Evolutionary conservation across 2,329 filamentous ascomycete genomes (phyloP), one percentile per base, ranked within the genome.

Genomic region (Monosporascus sp.): DNA sequence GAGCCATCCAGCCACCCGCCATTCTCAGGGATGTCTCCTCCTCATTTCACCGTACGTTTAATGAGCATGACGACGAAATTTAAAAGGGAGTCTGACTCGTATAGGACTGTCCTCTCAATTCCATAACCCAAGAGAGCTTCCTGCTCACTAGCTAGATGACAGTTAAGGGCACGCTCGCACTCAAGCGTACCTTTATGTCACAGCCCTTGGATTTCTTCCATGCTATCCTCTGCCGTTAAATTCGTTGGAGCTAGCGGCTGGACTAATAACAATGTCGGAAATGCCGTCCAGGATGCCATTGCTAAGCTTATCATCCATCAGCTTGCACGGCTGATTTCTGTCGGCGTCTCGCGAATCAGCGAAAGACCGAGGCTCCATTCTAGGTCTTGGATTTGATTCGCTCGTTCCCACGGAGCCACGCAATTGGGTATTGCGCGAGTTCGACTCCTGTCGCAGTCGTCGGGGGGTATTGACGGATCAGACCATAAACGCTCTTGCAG

Each of bases 241-340:
- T 53, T 57, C 27, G 46, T 52, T 14, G 60, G 60, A 5, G 43
- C 55, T 5, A 47, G 51, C 8, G 55, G 52, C 16, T 54, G 58
- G 31, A 55, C 52, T 14, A 59, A 56, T 24, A 59, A 62, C 41
- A 56, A 56, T 19, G 59, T 55, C 2, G 58, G 54, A 6, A 59
- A 58, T 35, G 24, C 58, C 3, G 53, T 57, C 24, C 55, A 60
- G 17, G 58, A 62, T 24, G 52, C 51, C 5, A n/a, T 57, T 27
- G 27, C 50, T 9, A 43, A 37, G 16, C 37, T 51, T 24, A 53
- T 57, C 7, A 31, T 22, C 17, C n/a, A 22, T 3, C 38, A 55
- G 45, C 48, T 55, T 16, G 40, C 58, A n/a, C 43, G 43, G 14
- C 50, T 60, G 11, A 58, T 57, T 26, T 53, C 49, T 1, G 45